Evolutionary conservation across 1,139 yeast genomes (phyloP).

Genomic region (Saccharomyces hybrid): DNA sequence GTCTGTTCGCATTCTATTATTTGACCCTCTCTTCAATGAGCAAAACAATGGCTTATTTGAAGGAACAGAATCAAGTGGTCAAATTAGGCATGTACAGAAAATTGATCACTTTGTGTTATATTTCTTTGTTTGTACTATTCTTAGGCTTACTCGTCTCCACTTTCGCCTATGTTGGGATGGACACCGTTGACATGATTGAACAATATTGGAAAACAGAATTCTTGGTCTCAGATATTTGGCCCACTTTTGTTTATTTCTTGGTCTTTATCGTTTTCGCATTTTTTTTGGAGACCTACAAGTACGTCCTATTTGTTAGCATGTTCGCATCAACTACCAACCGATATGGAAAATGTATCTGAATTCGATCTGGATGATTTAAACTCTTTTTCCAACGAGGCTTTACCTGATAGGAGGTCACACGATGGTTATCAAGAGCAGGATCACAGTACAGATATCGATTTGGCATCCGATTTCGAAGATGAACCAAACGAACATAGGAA

Average conservation of each 20-base stretch:
- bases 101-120: slow-evolving; percentile 63
- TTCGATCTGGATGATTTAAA: slow-evolving; percentile 67
- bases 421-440: not conserved
- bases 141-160: slow-evolving; percentile 63
- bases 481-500: not conserved
- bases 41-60: slow-evolving; percentile 61
- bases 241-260: slow-evolving; percentile 72
- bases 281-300: slow-evolving; percentile 92
- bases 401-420: not conserved
- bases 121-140: slow-evolving; percentile 49
- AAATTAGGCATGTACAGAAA: slow-evolving; percentile 76
- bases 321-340: slow-evolving; percentile 80
- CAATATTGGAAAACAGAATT: slow-evolving; percentile 85
- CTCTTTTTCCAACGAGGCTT: slow-evolving; percentile 28
- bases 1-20: slow-evolving; percentile 65
- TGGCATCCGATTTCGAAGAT: not conserved
- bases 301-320: slow-evolving; percentile 89
- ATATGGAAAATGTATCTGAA: slow-evolving; percentile 60
- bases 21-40: slow-evolving; percentile 63
- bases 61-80: slow-evolving; percentile 79
- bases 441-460: not conserved
- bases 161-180: slow-evolving; percentile 63
- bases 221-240: slow-evolving; percentile 87
- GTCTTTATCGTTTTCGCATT: slow-evolving; percentile 77
- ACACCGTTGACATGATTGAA: slow-evolving; percentile 69